phyloP scores from a whole-genome alignment of 192 early-diverging fungal species.

The Rhizophagus sp. region DNA sequence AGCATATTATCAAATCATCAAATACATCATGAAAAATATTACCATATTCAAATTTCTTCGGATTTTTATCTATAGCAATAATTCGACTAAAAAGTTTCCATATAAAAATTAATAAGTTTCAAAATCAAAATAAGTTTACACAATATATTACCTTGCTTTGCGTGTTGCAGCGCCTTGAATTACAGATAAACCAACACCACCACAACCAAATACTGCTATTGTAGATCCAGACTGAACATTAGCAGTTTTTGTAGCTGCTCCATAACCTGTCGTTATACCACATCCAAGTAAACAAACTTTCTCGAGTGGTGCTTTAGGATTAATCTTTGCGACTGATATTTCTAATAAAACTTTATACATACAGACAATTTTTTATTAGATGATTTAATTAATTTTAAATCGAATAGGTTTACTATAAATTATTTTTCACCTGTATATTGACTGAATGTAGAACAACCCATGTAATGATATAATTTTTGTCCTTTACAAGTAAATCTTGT shows the following conservation, averaged over 20 bases:
- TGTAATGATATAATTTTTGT: conserved; percentile 90
- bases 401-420: neutral
- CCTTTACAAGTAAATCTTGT: conserved; percentile 91
- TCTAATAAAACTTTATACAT: conserved; percentile 69
- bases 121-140: no score
- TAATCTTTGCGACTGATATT: conserved; percentile 90
- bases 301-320: conserved; percentile 75
- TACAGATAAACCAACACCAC: conserved; percentile 90
- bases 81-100: conserved; percentile 52
- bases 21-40: conserved; percentile 35
- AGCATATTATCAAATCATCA: conserved; percentile 13
- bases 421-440: conserved; percentile 77
- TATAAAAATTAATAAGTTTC: no score
- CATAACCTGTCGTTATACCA: conserved; percentile 92
- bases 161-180: conserved; percentile 79
- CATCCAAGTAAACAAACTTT: conserved; percentile 93
- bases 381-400: neutral
- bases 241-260: conserved; percentile 91
- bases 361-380: neutral
- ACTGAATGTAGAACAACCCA: conserved; percentile 93
- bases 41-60: conserved; percentile 64
- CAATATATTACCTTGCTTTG: conserved; percentile 39
- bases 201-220: conserved; percentile 93
- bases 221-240: conserved; percentile 78
- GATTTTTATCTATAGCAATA: conserved; percentile 91